Evolutionary conservation across 2,329 filamentous ascomycete genomes (phyloP).

Genomic region (Diaporthe citri): DNA sequence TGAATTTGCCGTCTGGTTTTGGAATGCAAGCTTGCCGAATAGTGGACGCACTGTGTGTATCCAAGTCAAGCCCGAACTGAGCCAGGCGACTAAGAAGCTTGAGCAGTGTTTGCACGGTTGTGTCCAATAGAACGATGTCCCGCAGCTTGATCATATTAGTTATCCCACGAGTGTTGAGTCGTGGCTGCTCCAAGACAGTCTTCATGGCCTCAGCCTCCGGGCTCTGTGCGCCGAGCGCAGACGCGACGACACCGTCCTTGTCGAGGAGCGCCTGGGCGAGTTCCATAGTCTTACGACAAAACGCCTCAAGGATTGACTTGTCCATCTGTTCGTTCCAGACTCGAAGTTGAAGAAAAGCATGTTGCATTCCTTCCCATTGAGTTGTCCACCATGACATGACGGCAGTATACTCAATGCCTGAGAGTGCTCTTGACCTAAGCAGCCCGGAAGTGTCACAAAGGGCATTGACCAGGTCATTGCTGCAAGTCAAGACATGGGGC

Average conservation of each 20-base stretch:
- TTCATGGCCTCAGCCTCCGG: conserved; percentile 56
- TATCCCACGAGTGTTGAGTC: conserved; percentile 74
- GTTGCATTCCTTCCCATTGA: conserved; percentile 84
- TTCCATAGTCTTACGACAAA: conserved; percentile 95
- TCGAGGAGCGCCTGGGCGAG: conserved; percentile 88
- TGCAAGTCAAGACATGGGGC: conserved; percentile 68
- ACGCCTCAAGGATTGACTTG: conserved; percentile 86
- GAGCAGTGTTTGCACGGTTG: conserved; percentile 83
- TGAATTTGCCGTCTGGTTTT: conserved; percentile 65
- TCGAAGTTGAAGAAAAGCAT: conserved; percentile 87
- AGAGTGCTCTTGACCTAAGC: conserved; percentile 67
- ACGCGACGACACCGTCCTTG: conserved; percentile 85
- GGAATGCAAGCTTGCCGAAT: conserved; percentile 77
- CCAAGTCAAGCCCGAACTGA: conserved; percentile 80
- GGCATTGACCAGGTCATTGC: conserved; percentile 67
- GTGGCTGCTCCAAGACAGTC: conserved; percentile 73
- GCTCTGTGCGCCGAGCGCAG: conserved; percentile 64
- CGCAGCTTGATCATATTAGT: conserved; percentile 91
- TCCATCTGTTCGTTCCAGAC: conserved; percentile 83
- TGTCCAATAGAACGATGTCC: conserved; percentile 86
- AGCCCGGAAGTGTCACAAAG: conserved; percentile 70
- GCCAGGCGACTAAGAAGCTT: conserved; percentile 88
- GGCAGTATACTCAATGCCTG: conserved; percentile 71
- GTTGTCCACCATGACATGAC: conserved; percentile 85
- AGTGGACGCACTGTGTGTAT: conserved; percentile 67